A percentile compares a stretch with the other conserved stretches of the same genome.
Conservation (phyloP, 305 asterid genomes). For the Plantago coronopus region DNA sequence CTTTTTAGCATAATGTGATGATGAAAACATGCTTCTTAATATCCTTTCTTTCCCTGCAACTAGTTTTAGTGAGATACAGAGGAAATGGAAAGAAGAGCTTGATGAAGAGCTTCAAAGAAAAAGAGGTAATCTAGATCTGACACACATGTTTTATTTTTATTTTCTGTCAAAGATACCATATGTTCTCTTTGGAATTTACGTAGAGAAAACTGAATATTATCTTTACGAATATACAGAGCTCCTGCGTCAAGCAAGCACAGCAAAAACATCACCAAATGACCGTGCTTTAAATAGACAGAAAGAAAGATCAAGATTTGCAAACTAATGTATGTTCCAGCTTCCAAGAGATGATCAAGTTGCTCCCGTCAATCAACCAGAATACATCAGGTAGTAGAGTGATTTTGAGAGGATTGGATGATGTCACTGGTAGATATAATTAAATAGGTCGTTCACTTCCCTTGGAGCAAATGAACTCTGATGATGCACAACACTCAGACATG, state of each 20-base stretch:
- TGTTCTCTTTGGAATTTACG: neutral
- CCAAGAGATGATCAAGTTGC: neutral
- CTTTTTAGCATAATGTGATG: neutral
- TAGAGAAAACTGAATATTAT: neutral
- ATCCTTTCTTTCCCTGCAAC: conserved; percentile 18
- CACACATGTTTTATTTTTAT: neutral
- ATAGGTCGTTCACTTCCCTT: conserved; percentile 19
- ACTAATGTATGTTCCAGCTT: conserved; percentile 30
- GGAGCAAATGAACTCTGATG: conserved; percentile 10
- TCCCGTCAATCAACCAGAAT: too few relatives aligned
- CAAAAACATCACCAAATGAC: conserved; percentile 65
- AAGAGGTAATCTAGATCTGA: conserved; percentile 57
- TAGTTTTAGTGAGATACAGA: conserved; percentile 56
- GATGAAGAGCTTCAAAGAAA: conserved; percentile 82
- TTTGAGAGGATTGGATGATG: conserved; percentile 8
- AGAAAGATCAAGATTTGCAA: conserved; percentile 57
- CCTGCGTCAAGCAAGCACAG: conserved; percentile 55
- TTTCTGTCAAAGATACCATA: neutral
- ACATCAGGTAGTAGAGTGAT: neutral
- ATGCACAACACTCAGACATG: neutral
- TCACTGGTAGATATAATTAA: neutral
- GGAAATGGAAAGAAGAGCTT: conserved; percentile 95
- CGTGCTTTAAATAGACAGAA: conserved; percentile 39
- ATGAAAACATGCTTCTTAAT: neutral
- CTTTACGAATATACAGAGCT: conserved; percentile 39